Conservation (phyloP, 1,139 yeast genomes). For the Pichia sp. region DNA sequence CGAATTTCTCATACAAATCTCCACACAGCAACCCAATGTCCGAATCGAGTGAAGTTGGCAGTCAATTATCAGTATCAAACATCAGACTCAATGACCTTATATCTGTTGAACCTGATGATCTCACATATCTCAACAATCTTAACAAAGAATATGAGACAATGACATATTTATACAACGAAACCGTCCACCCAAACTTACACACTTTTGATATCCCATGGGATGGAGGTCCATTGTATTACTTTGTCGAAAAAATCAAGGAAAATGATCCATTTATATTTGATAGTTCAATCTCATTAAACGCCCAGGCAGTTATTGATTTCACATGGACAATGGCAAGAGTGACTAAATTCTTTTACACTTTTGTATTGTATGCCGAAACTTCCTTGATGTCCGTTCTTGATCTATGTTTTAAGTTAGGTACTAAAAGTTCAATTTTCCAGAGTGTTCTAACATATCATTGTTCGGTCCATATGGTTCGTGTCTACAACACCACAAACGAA, state of each 20-base stretch:
- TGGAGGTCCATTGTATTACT: constrained; percentile 14
- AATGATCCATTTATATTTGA: constrained; percentile 16
- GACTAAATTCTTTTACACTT: constrained; percentile 18
- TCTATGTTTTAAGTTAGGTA: constrained; percentile 15
- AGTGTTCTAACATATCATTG: constrained; percentile 21
- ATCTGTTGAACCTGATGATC: constrained; percentile 7
- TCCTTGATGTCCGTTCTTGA: constrained; percentile 7
- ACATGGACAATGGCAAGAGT: constrained; percentile 20
- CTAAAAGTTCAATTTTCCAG: constrained; percentile 18
- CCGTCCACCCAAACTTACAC: constrained; percentile 7
- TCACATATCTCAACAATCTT: not conserved
- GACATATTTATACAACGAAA: not conserved
- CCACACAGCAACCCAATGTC: constrained; percentile 2
- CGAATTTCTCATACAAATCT: not conserved
- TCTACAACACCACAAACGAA: constrained; percentile 13
- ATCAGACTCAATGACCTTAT: constrained; percentile 9
- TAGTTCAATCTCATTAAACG: constrained; percentile 4
- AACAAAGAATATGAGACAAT: constrained; percentile 1
- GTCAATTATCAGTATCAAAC: constrained; percentile 3
- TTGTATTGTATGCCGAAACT: constrained; percentile 18
- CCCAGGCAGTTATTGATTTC: constrained; percentile 17
- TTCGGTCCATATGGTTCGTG: constrained; percentile 16
- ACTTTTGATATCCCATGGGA: constrained; percentile 16
- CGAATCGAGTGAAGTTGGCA: constrained; percentile 7
- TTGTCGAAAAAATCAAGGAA: constrained; percentile 9